Evolutionary conservation across 164 flowering plant genomes (phyloP), one percentile per base, ranked within the genome.

Genomic region (Amborella trichopoda): DNA sequence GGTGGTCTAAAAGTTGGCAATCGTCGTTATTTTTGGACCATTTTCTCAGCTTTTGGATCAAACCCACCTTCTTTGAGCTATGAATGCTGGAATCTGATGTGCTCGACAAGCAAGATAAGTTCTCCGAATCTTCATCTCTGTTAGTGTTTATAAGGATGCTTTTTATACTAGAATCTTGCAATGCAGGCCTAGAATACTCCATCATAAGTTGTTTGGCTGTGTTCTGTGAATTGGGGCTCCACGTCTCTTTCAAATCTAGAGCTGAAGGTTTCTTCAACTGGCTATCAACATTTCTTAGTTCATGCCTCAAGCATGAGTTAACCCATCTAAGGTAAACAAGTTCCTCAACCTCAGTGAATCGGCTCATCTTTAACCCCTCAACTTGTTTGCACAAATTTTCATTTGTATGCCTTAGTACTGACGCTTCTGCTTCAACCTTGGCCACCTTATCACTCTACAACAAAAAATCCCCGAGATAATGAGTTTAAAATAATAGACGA

Each of bases 331-430:
- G 59, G 46, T 85, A 85, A 14, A 74, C 91, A 23, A 82, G 89
- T 63, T 85, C 95, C 57, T 85, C 95, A 39, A 85, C 91, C 68
- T 85, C 95, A 51, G 76, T 85, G 41, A 85, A 59, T 13, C 91
- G 53, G 52, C 67, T 82, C 75, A 78, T 73, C 64, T 85, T 91
- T 25, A 82, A 61, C 26, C 81, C 86, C 56, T 85, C 95, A 34
- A 85, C 91, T 76, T 85, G 95, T 46, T 82, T 85, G 61, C 80
- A 50, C 48, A 85, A 54, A 58, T 78, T 71, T 62, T 83, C 86
- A 63, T 87, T 83, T 36, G 81, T 73, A 49, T 63, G 75, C 50
- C 76, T 74, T 33, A 83, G 59, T 49, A 64, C 12, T 25, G 83
- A 71, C 39, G 85, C 91, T 68, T 88, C 96, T 1, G 91, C 91